A percentile compares a stretch with the other conserved stretches of the same genome.
phyloP scores from a whole-genome alignment of 208 protist species.

The Trypanosoma conorhini region DNA sequence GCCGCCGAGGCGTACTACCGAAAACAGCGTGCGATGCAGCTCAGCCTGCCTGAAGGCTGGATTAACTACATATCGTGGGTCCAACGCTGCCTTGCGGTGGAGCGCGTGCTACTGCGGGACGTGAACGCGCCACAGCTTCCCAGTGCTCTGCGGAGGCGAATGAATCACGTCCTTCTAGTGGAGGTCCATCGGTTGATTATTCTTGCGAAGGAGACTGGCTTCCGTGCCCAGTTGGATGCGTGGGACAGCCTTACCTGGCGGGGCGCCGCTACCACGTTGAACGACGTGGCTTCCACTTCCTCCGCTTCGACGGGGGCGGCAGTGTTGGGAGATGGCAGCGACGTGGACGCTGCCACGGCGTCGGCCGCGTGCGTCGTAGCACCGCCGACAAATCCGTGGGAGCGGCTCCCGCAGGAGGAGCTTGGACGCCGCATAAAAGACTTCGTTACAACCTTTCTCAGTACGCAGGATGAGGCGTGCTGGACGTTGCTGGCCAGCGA shows the following conservation, averaged over 20 bases:
- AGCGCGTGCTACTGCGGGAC: constrained; percentile 39
- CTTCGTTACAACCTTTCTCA: constrained; percentile 45
- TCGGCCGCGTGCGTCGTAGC: neutral
- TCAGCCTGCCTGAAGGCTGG: constrained; percentile 28
- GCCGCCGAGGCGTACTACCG: constrained; percentile 49
- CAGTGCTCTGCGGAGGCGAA: constrained; percentile 27
- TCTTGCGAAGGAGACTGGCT: constrained; percentile 49
- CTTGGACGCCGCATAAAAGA: constrained; percentile 27
- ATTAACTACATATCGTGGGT: constrained; percentile 60
- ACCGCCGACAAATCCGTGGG: neutral
- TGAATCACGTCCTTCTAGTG: constrained; percentile 52
- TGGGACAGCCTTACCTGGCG: constrained; percentile 26
- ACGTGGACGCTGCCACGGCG: neutral
- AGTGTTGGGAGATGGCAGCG: neutral
- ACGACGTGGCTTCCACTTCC: neutral
- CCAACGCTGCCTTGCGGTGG: constrained; percentile 34
- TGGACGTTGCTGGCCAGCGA: constrained; percentile 51
- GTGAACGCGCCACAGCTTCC: constrained; percentile 40
- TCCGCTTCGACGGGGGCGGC: neutral
- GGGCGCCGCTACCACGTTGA: neutral
- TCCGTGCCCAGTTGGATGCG: constrained; percentile 56
- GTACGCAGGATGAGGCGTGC: constrained; percentile 46
- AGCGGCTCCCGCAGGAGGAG: constrained; percentile 9
- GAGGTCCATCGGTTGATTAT: constrained; percentile 57
- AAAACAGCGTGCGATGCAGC: constrained; percentile 31